These are phyloP conservation scores for Lactuca saligna DNA, from an alignment of 129 eudicot species.

Conservation along the genomic window DNA sequence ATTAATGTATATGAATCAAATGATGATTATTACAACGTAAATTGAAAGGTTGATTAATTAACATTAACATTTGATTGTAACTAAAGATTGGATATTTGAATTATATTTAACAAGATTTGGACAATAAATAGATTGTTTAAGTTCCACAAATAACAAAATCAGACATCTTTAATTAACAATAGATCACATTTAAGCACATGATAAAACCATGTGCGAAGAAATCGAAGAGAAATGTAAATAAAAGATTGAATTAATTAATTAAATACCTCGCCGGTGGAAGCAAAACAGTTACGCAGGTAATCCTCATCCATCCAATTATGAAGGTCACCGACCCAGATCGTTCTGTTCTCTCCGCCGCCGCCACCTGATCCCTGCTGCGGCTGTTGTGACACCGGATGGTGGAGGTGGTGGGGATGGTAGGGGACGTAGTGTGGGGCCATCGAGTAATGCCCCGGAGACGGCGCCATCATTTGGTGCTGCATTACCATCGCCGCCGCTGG, in stretches of 20 bases:
- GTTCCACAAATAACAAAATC: conserved; percentile 2
- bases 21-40: not conserved
- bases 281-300: conserved; percentile 78
- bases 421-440: conserved; percentile 73
- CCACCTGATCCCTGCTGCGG: conserved; percentile 48
- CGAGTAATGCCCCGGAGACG: conserved; percentile 66
- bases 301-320: conserved; percentile 96
- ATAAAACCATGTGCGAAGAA: not conserved
- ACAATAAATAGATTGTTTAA: conserved; percentile 1
- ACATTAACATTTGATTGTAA: not conserved
- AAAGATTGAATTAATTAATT: not conserved
- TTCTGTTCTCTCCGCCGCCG: conserved; percentile 60
- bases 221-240: not conserved
- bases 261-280: conserved; percentile 75
- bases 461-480: conserved; percentile 86
- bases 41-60: not conserved
- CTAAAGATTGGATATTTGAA: not conserved
- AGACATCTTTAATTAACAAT: conserved; percentile 4
- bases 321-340: conserved; percentile 93
- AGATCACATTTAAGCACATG: not conserved
- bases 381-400: conserved; percentile 38
- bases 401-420: conserved; percentile 59
- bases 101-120: not conserved
- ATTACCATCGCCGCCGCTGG: conserved; percentile 85
- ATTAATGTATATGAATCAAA: conserved; percentile 1